Base-by-base conservation (phyloP, 2,329 filamentous ascomycete genomes). In the Teratosphaeria gauchensis region DNA sequence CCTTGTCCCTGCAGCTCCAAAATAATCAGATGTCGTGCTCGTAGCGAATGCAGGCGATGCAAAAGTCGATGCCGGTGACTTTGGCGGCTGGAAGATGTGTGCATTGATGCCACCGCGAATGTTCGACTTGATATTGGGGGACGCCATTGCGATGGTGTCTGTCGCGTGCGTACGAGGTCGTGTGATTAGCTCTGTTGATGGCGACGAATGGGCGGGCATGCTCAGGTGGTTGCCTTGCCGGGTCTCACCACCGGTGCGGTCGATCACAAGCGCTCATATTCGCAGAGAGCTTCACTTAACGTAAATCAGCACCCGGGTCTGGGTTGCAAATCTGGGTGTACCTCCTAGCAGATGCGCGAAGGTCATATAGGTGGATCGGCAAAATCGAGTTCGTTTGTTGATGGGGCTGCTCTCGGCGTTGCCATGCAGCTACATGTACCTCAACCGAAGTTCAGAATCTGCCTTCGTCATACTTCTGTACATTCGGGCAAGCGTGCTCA, bases 71-170 rank as follows among this genome's bases (percentile, higher is more conserved):
- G 72, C 71, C 6, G 73, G 72, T 42, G 75, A 73, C 35, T 69
- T 69, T 21, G 76, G 76, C 42, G 75, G 75, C 64, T 74, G 74
- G 61, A 77, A 78, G 64, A 78, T 64, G 56, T 73, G 69, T 53
- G 64, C 64, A 53, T 67, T 61, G 28, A 53, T 46, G 53, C 57
- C 59, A 8, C 58, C 7, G 16, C 12, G 4, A 16, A 12, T 14
- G 16, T 33, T n/a, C 51, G 24, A n/a, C 8, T 14, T 42, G 31
- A 38, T 19, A 31, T 16, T 16, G 2, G 42, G 38, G 19, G 55
- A 42, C 19, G 42, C 31, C 21, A 28, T 30, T 51, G 38, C 38
- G 42, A 9, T 48, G n/a, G 16, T 48, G n/a, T 21, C 7, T 21
- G 42, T 48, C 42, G 19, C 19, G 42, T 42, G 35, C n/a, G n/a